Percentiles rank a stretch among this genome's conserved stretches.
phyloP scores from a whole-genome alignment of 805 yeast genomes.

The Candida alai region DNA sequence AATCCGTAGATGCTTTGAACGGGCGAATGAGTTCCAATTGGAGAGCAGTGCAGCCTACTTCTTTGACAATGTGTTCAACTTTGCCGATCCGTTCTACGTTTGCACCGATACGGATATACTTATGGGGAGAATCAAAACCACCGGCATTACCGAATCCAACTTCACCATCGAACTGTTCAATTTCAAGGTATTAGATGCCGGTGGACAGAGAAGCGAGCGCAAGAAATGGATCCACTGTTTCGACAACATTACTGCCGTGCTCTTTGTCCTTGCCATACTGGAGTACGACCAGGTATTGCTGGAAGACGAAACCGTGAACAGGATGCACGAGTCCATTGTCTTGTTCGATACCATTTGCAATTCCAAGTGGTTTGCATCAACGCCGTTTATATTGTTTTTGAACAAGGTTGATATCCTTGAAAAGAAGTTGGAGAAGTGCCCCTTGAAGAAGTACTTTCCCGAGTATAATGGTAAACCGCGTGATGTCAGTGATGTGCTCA shows the following conservation, averaged over 20 bases:
- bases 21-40: conserved; percentile 76
- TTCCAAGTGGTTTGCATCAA: conserved; percentile 77
- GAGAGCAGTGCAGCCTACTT: conserved; percentile 82
- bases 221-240: conserved; percentile 94
- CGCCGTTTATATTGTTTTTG: conserved; percentile 85
- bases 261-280: conserved; percentile 83
- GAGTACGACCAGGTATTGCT: conserved; percentile 91
- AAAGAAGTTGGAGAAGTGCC: conserved; percentile 60
- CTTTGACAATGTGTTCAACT: conserved; percentile 66
- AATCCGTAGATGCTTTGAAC: conserved; percentile 50
- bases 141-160: conserved; percentile 87
- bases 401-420: conserved; percentile 85
- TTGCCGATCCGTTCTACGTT: conserved; percentile 59
- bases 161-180: conserved; percentile 62
- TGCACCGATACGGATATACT: conserved; percentile 83
- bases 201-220: conserved; percentile 91
- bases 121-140: conserved; percentile 89
- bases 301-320: conserved; percentile 84
- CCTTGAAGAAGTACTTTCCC: conserved; percentile 72
- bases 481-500: conserved; percentile 62
- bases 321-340: conserved; percentile 87
- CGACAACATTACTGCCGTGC: conserved; percentile 81
- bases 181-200: conserved; percentile 87
- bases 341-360: conserved; percentile 81
- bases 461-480: conserved; percentile 63